Evolutionary conservation across 2,329 filamentous ascomycete genomes (phyloP).

Genomic region (Dryadomyces sulphureus): DNA sequence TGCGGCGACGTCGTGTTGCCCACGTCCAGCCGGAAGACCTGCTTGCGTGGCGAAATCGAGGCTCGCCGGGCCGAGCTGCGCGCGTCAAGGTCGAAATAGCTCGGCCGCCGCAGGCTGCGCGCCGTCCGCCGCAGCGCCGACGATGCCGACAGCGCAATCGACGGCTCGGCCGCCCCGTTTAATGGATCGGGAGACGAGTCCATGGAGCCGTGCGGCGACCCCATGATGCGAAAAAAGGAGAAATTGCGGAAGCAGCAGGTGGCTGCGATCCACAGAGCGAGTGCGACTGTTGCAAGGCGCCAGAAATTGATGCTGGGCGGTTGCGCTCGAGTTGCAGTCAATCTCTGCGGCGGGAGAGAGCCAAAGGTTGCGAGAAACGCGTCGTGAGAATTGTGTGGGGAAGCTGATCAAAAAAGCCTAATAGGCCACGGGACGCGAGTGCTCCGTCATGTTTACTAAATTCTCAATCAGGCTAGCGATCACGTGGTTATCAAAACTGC

Average conservation of each 20-base stretch:
- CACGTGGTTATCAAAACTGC: no score
- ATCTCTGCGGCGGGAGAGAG: background rate
- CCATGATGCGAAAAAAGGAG: background rate
- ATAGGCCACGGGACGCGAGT: conserved; percentile 2
- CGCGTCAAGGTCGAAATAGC: conserved; percentile 20
- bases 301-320: no score
- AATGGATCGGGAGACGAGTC: conserved; percentile 38
- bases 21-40: conserved; percentile 41
- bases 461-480: conserved; percentile 13
- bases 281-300: background rate
- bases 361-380: background rate
- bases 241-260: background rate
- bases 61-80: conserved; percentile 9
- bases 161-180: conserved; percentile 20
- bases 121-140: conserved; percentile 25
- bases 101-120: conserved; percentile 25
- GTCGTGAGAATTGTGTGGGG: background rate
- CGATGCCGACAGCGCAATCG: conserved; percentile 1
- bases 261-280: background rate
- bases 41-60: conserved; percentile 34
- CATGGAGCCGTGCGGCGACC: conserved; percentile 11
- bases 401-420: background rate
- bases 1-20: conserved; percentile 34
- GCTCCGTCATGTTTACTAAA: conserved; percentile 10
- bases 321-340: background rate